Evolutionary conservation across 257 asterid species (phyloP), one percentile per base, ranked within the genome.

Genomic region (Handroanthus guayacan): DNA sequence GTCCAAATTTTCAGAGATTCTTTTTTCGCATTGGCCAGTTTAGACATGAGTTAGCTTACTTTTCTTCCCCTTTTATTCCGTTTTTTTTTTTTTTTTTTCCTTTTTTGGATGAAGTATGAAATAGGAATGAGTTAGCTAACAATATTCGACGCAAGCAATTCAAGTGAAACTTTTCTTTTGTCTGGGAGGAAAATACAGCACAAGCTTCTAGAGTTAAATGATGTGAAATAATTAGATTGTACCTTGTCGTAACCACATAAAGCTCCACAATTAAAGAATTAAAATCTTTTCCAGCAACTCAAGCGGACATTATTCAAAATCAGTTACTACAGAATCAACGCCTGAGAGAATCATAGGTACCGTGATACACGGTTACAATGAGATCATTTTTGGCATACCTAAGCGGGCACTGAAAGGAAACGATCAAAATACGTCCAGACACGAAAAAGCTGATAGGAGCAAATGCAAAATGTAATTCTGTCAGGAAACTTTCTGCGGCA

Each of bases 351-450:
- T 54, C n/a, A 16, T 10, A 62, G 76, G 12, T 5, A 5, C 5
- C 0, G 41, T 63, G 20, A 31, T 62, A 80, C 87, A 78, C 37
- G 51, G 71, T 74, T 67, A 80, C 74, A 80, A 77, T 51, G 2
- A 10, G 62, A 58, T 54, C 43, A 31, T 37, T 66, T 47, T 64
- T 39, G 5, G 62, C 13, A 16, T 64, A 57, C 51, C 4, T 13
- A 38, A 6, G 6, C 51, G 61, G 18, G 45, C 78, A 38, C 41
- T 31, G 31, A 9, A 12, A 41, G 63, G 1, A 41, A n/a, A 36
- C 0, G 12, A 45, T 41, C 17, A 6, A 57, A 66, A 48, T 60
- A 72, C 66, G 72, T 37, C 4, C 17, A 76, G 76, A 71, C 38
- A 43, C 64, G 36, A 8, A 25, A 44, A 70, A 62, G 10, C 37